Percentiles rank a stretch among this genome's conserved stretches.
Evolutionary conservation across 2,329 filamentous ascomycete genomes (phyloP).

Genomic region (Graphium sp.): DNA sequence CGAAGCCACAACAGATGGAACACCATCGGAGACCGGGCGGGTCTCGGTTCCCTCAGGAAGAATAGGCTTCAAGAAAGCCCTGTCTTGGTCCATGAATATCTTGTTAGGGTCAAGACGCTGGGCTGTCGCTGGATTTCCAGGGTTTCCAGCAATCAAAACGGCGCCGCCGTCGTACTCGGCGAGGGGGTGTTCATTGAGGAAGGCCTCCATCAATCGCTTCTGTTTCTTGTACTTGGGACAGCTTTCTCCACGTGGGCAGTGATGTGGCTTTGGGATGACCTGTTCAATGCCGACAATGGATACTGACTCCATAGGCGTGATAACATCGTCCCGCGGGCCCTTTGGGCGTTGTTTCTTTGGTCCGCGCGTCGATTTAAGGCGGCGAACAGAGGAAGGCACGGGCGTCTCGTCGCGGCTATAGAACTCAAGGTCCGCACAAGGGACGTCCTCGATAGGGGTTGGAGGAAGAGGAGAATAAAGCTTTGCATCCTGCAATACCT

Average conservation of each 20-base stretch:
- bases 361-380: constrained; percentile 17
- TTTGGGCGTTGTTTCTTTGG: constrained; percentile 13
- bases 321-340: constrained; percentile 37
- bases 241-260: constrained; percentile 72
- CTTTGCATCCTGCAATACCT: constrained; percentile 42
- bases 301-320: constrained; percentile 67
- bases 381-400: constrained; percentile 6
- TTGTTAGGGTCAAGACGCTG: constrained; percentile 6
- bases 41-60: too few species aligned
- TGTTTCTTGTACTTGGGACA: constrained; percentile 72
- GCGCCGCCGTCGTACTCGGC: constrained; percentile 33
- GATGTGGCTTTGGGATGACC: constrained; percentile 67
- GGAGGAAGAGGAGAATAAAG: constrained; percentile 32
- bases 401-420: constrained; percentile 29
- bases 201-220: constrained; percentile 57
- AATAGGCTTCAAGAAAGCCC: too few species aligned
- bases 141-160: constrained; percentile 63
- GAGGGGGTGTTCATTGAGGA: constrained; percentile 59
- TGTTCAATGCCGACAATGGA: constrained; percentile 90
- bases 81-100: constrained; percentile 1
- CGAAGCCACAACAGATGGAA: constrained; percentile 75
- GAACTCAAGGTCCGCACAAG: too few species aligned
- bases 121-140: constrained; percentile 57
- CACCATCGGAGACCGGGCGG: constrained; percentile 51
- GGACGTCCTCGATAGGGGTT: constrained; percentile 45